Base-by-base conservation (phyloP, 805 yeast genomes). In the Sugiyamaella chiloensis region DNA sequence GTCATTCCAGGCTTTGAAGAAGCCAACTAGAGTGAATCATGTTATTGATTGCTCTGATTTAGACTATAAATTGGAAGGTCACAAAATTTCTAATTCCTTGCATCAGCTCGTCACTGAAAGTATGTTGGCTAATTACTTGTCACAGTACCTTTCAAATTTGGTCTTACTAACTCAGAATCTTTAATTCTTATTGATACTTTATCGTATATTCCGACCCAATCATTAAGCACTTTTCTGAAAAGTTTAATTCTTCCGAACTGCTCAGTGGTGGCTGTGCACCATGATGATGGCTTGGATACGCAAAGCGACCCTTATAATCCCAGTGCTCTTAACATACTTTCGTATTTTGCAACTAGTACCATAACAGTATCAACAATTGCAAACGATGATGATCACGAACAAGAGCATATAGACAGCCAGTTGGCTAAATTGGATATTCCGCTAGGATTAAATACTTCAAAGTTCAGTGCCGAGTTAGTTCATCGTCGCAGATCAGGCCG, bases 401-500 rank as follows among this genome's bases (percentile, higher is more conserved):
- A 76, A 27, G 83, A 80, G 44, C 72, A 71, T 8, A 54, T 76
- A 19, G 79, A 74, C 8, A 60, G 60, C 4, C 59, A 65, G 8
- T 43, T 78, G 1, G 54, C 64, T 2, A 61, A 59, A 12, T 65
- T 82, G 37, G 65, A 70, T 36, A 59, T 84, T 14, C 85, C 86
- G 2, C 66, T 71, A 5, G 75, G 75, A 1, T 60, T 75, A 43
- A 85, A 88, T 59, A 65, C 68, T 29, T 52, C 64, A 1, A 52
- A 24, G 0, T 84, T 79, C 63, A 66, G 66, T 30, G 60, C 83
- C 2, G 69, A 68, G 2, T 62, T 93, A 47, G 79, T 76, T 4
- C 85, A 83, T 57, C 75, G 93, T 49, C 75, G 97, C 46, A 86
- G 86, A 60, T 85, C 96, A 0, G 99, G 99, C 0, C 74, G 96